These are phyloP conservation scores for Emmonsiellopsis sp. DNA, from an alignment of 2,329 filamentous ascomycete genomes.

Conservation along the genomic window DNA sequence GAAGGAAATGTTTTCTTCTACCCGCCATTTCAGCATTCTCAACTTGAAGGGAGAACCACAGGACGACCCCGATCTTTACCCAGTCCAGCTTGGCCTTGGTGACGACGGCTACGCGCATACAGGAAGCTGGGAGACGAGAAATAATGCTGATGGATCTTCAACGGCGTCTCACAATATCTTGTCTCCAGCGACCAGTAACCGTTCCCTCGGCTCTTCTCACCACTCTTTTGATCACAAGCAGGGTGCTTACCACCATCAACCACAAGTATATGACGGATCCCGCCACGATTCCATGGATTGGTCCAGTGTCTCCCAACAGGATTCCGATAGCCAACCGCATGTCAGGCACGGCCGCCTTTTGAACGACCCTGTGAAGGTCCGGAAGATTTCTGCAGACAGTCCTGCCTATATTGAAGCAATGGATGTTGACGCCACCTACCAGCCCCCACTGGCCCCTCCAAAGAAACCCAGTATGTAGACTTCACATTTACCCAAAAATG, in stretches of 20 bases:
- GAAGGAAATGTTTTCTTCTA: slow-evolving; percentile 41
- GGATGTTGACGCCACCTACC: slow-evolving; percentile 79
- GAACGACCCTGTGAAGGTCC: slow-evolving; percentile 24
- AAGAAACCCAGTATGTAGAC: slow-evolving; percentile 53
- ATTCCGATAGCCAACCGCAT: slow-evolving; percentile 7
- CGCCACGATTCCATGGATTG: slow-evolving; percentile 19
- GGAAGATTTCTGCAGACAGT: slow-evolving; percentile 17
- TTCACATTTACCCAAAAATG: background rate
- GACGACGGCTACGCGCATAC: slow-evolving; percentile 21
- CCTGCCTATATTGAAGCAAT: slow-evolving; percentile 71
- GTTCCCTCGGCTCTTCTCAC: slow-evolving; percentile 30
- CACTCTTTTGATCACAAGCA: slow-evolving; percentile 14
- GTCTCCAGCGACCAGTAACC: slow-evolving; percentile 33
- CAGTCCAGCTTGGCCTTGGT: slow-evolving; percentile 28
- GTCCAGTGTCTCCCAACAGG: slow-evolving; percentile 16
- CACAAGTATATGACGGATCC: slow-evolving; percentile 15
- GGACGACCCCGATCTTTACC: slow-evolving; percentile 38
- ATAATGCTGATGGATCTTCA: slow-evolving; percentile 25
- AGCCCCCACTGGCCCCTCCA: slow-evolving; percentile 63
- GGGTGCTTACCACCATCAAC: slow-evolving; percentile 12
- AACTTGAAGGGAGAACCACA: slow-evolving; percentile 35
- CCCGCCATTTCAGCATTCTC: slow-evolving; percentile 33
- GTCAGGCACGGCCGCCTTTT: slow-evolving; percentile 12
- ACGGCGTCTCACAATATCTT: slow-evolving; percentile 20
- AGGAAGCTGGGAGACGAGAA: slow-evolving; percentile 21